phyloP scores from a whole-genome alignment of 2,329 filamentous ascomycete species.

The Fusarium sp. region DNA sequence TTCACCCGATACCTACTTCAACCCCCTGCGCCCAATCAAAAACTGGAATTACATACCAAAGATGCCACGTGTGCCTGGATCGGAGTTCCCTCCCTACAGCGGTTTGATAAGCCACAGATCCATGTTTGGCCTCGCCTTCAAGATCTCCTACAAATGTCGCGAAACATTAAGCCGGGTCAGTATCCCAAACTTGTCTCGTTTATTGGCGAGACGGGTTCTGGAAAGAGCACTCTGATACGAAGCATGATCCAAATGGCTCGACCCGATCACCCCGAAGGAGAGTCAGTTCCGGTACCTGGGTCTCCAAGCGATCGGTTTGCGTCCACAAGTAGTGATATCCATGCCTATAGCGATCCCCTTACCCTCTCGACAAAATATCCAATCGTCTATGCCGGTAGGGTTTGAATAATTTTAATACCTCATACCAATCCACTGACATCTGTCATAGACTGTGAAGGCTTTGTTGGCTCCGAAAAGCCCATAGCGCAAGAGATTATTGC shows the following conservation, averaged over 20 bases:
- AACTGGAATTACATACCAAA: not conserved
- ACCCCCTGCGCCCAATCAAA: not conserved
- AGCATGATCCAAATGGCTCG: conserved; percentile 8
- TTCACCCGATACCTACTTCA: not conserved
- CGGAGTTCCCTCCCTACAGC: not conserved
- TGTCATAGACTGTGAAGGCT: conserved; percentile 10
- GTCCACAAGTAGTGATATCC: conserved; percentile 22
- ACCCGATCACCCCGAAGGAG: not conserved
- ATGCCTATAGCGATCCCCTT: conserved; percentile 14
- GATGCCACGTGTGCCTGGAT: conserved; percentile 1
- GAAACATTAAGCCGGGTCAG: not conserved
- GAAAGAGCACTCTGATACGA: conserved; percentile 23
- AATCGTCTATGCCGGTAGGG: conserved; percentile 18
- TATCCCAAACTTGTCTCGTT: conserved; percentile 27
- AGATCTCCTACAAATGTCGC: not conserved
- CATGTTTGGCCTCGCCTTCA: conserved; percentile 9
- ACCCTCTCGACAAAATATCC: conserved; percentile 2
- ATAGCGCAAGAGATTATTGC: not conserved
- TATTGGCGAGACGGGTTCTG: conserved; percentile 21
- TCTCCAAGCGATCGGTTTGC: not conserved
- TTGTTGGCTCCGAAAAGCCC: not conserved
- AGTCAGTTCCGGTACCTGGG: conserved; percentile 10
- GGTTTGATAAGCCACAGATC: not conserved
- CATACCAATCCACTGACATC: not conserved
- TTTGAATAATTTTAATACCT: no score